These are phyloP conservation scores for Ceratocystis cacaofunesta DNA, from an alignment of 2,329 filamentous ascomycete genomes.

Conservation along the genomic window DNA sequence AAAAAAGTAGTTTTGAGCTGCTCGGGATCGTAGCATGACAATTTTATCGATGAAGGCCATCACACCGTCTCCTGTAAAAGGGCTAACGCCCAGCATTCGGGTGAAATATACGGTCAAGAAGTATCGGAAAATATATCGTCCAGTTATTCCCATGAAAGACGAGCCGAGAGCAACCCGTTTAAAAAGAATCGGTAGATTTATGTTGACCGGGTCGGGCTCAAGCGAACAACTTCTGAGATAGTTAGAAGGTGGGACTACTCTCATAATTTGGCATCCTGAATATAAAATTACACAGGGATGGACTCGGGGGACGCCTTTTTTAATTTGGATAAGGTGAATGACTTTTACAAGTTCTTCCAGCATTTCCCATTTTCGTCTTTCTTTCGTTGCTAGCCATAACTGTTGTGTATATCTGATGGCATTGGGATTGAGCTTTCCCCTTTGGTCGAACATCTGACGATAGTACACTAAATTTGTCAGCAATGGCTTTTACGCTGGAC, in stretches of 20 bases:
- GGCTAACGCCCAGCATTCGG: background rate
- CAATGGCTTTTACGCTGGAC: background rate
- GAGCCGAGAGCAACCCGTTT: background rate
- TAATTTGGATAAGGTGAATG: conserved; percentile 3
- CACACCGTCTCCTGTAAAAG: background rate
- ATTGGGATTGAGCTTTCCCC: background rate
- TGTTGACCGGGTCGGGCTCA: background rate
- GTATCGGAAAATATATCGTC: conserved; percentile 3
- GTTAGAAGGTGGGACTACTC: background rate
- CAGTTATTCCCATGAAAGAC: conserved; percentile 3
- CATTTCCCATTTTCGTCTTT: conserved; percentile 7
- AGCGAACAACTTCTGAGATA: background rate
- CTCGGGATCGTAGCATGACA: background rate
- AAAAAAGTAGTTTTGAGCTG: background rate
- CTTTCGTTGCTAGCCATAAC: background rate
- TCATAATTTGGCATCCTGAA: background rate
- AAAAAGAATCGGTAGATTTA: conserved; percentile 6
- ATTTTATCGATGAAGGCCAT: background rate
- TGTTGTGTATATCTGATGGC: background rate
- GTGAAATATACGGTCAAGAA: conserved; percentile 3
- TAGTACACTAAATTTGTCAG: conserved; percentile 4
- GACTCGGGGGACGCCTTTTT: background rate
- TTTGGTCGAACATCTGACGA: conserved; percentile 1
- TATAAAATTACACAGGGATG: conserved; percentile 4
- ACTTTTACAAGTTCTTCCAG: background rate